A percentile compares a stretch with the other conserved stretches of the same genome.
Conservation (phyloP, 1,284 basidiomycete genomes). For the Cryptococcus amylolentus region DNA sequence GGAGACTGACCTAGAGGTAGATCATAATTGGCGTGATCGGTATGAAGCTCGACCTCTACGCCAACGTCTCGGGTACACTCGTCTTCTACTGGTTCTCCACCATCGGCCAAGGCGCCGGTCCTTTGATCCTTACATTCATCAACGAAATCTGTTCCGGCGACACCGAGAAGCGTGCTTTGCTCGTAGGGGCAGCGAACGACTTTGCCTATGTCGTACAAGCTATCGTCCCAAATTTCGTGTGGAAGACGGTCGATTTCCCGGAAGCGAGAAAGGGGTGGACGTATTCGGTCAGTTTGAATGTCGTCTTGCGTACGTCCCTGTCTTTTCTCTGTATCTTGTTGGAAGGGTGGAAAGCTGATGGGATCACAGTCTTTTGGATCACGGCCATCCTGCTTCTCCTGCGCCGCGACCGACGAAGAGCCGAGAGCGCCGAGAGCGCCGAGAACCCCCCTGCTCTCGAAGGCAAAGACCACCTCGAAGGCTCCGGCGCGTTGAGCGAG, state of each 20-base stretch:
- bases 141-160: slow-evolving; percentile 34
- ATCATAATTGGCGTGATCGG: slow-evolving; percentile 23
- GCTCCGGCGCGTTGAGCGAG: background rate
- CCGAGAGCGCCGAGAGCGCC: no score
- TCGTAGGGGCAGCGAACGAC: slow-evolving; percentile 36
- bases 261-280: slow-evolving; percentile 29
- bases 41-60: slow-evolving; percentile 26
- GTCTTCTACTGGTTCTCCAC: slow-evolving; percentile 28
- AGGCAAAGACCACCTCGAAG: no score
- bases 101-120: slow-evolving; percentile 17
- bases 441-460: no score
- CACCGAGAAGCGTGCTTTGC: slow-evolving; percentile 35
- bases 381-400: slow-evolving; percentile 20
- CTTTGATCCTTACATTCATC: slow-evolving; percentile 32
- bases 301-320: slow-evolving; percentile 23
- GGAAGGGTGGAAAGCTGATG: background rate
- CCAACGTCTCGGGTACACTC: slow-evolving; percentile 23
- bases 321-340: background rate
- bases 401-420: slow-evolving; percentile 7
- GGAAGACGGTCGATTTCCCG: slow-evolving; percentile 40
- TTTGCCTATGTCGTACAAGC: slow-evolving; percentile 41
- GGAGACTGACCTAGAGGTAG: background rate
- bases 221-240: slow-evolving; percentile 40
- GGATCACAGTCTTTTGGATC: slow-evolving; percentile 17
- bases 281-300: slow-evolving; percentile 21